phyloP scores from a whole-genome alignment of 495 filamentous ascomycete genomes.

The Neurospora pannonica region DNA sequence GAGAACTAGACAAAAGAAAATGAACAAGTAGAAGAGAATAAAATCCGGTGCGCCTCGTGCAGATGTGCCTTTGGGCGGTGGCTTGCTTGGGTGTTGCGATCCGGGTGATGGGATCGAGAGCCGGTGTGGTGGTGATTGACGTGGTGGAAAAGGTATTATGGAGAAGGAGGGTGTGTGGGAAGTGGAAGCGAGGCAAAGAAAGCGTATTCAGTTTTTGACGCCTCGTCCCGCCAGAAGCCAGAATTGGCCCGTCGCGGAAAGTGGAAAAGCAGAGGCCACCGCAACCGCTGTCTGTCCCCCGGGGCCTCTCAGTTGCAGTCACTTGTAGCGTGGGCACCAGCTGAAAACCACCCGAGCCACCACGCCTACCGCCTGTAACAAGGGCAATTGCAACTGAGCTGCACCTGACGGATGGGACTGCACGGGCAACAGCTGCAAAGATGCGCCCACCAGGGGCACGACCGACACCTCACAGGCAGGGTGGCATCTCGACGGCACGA shows the following conservation, averaged over 20 bases:
- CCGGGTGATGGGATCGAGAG: conserved; percentile 22
- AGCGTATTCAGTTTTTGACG: conserved; percentile 23
- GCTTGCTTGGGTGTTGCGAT: conserved; percentile 18
- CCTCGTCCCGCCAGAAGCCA: conserved; percentile 10
- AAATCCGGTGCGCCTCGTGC: neutral
- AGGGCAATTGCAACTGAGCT: neutral
- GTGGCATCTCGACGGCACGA: neutral
- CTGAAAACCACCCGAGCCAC: neutral
- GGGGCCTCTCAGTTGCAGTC: neutral
- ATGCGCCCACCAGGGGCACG: neutral
- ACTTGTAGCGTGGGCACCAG: neutral
- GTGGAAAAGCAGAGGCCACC: conserved; percentile 16
- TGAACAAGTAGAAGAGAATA: conserved; percentile 15
- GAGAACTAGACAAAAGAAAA: neutral
- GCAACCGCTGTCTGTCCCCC: neutral
- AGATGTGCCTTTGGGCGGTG: conserved; percentile 12
- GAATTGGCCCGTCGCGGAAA: conserved; percentile 20
- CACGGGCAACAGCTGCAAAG: neutral
- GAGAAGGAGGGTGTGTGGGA: conserved; percentile 12
- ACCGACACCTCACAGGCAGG: neutral
- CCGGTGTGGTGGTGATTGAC: conserved; percentile 14
- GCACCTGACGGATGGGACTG: neutral
- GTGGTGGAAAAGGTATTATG: conserved; percentile 12
- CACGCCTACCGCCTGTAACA: neutral
- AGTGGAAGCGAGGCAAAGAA: conserved; percentile 15